Conservation (phyloP, 176 grass and related monocot species). For the Musa itinerans region DNA sequence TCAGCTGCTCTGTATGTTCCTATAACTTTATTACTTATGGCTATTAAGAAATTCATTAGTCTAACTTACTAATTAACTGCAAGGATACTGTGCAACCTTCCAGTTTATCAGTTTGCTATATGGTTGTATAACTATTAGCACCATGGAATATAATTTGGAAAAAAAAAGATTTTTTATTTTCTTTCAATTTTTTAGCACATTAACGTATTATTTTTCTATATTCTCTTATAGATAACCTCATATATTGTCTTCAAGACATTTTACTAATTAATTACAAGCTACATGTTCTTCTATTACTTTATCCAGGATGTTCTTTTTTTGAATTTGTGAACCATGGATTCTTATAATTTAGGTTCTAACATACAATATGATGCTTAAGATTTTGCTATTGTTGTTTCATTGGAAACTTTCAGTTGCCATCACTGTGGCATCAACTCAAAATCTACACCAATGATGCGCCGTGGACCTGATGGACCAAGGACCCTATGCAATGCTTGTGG, state of each 20-base stretch:
- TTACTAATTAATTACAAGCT: too few species aligned
- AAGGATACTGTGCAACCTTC: not conserved
- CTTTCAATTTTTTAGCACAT: not conserved
- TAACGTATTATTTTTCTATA: not conserved
- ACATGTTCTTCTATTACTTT: too few species aligned
- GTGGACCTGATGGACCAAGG: constrained; percentile 92
- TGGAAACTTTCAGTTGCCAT: constrained; percentile 55
- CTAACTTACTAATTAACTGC: constrained; percentile 1
- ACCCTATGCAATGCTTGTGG: constrained; percentile 97
- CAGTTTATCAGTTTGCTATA: not conserved
- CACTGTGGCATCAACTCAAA: constrained; percentile 74
- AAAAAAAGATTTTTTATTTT: not conserved
- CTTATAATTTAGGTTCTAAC: not conserved
- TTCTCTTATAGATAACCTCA: not conserved
- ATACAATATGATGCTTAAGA: not conserved
- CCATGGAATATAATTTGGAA: too few species aligned
- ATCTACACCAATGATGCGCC: constrained; percentile 92
- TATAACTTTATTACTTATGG: constrained; percentile 5
- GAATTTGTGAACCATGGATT: constrained; percentile 3
- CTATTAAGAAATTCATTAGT: constrained; percentile 1
- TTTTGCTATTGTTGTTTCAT: constrained; percentile 9
- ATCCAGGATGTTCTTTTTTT: not conserved
- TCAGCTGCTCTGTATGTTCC: constrained; percentile 70
- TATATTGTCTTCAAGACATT: too few species aligned
- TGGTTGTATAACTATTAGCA: not conserved